A percentile compares a stretch with the other conserved stretches of the same genome.
Evolutionary conservation across 208 protist genomes (phyloP).

Genomic region (Acanthamoeba lenticulata): DNA sequence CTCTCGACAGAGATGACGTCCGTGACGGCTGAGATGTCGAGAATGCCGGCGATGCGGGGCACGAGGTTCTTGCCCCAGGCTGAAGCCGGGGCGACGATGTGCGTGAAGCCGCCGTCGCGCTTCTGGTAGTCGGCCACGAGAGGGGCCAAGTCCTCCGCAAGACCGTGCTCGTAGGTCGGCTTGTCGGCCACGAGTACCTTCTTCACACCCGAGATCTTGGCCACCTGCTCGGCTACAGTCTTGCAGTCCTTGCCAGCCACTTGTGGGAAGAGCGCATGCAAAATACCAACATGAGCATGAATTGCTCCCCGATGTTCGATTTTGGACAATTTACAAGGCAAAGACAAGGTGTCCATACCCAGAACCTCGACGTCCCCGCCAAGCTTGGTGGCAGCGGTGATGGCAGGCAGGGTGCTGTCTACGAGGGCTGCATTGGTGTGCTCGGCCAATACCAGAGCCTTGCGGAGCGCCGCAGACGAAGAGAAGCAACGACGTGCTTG

Average conservation of each 20-base stretch:
- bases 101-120: slow-evolving; percentile 90
- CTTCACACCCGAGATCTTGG: slow-evolving; percentile 87
- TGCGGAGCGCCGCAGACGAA: slow-evolving; percentile 20
- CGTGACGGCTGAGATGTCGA: slow-evolving; percentile 92
- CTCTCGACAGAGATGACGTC: slow-evolving; percentile 93
- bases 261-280: neutral
- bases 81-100: slow-evolving; percentile 94
- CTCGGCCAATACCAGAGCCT: slow-evolving; percentile 41
- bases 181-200: slow-evolving; percentile 88
- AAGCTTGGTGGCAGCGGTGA: slow-evolving; percentile 64
- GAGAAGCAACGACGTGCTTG: slow-evolving; percentile 44
- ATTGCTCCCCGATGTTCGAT: too few relatives aligned
- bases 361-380: slow-evolving; percentile 30
- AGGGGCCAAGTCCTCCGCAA: slow-evolving; percentile 90
- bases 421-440: neutral
- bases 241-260: slow-evolving; percentile 65
- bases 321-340: neutral
- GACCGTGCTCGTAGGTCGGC: slow-evolving; percentile 87
- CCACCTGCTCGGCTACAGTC: neutral
- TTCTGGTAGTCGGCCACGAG: slow-evolving; percentile 75
- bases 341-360: neutral
- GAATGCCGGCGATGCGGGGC: slow-evolving; percentile 92
- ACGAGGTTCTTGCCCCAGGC: slow-evolving; percentile 95
- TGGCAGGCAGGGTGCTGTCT: slow-evolving; percentile 60
- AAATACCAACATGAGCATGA: too few relatives aligned